These are phyloP conservation scores for Zea mays DNA, from an alignment of 176 grass and related monocot genomes.

Conservation along the genomic window Zm-B73-REFERENCE-NAM-5.0 NC_050100.1:208959501-208960000, in stretches of 20 bases:
- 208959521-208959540: background rate
- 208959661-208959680: background rate
- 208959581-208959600: constrained; percentile 7
- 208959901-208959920: constrained; percentile 52
- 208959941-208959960: constrained; percentile 70
- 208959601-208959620: background rate
- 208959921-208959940: constrained; percentile 71
- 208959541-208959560: constrained; percentile 14
- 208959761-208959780: constrained; percentile 65
- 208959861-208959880: constrained; percentile 46
- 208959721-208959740: constrained; percentile 44
- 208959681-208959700: too few relatives aligned
- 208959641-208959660: background rate
- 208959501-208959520: background rate
- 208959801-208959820: background rate
- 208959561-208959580: background rate
- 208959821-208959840: background rate
- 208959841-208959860: background rate
- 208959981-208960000: background rate
- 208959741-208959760: constrained; percentile 44
- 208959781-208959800: constrained; percentile 62
- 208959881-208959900: constrained; percentile 46
- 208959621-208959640: constrained; percentile 4
- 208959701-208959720: constrained; percentile 20
- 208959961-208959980: constrained; percentile 80